A percentile compares a stretch with the other conserved stretches of the same genome.
Conservation (phyloP, 164 flowering plant genomes). For the Protea cynaroides region DNA sequence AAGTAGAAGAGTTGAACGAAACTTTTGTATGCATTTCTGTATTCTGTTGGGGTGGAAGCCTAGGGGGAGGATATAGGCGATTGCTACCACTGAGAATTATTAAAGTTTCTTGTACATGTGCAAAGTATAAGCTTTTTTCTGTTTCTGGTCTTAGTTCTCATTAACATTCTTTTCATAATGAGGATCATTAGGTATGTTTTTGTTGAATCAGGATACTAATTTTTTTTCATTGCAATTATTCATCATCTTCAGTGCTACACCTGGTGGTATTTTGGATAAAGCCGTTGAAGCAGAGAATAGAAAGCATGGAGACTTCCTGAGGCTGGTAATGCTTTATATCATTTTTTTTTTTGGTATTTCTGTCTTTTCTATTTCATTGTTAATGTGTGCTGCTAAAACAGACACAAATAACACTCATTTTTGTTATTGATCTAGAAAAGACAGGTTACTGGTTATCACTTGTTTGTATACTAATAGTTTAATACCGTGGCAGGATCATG, state of each 20-base stretch:
- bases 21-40: no score
- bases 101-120: no score
- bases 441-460: background rate
- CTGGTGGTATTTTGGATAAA: constrained; percentile 68
- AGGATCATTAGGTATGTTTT: no score
- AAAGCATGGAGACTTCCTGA: constrained; percentile 67
- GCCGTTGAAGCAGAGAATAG: constrained; percentile 79
- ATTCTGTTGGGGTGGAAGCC: no score
- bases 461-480: constrained; percentile 3
- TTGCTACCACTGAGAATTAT: no score
- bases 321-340: constrained; percentile 44
- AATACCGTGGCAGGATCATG: constrained; percentile 45
- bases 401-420: background rate
- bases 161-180: no score
- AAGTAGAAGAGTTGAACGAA: no score
- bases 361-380: background rate
- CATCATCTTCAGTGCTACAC: constrained; percentile 39
- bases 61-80: no score
- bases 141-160: no score
- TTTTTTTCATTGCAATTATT: background rate
- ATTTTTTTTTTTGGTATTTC: background rate
- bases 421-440: constrained; percentile 10
- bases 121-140: no score
- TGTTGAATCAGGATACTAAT: no score
- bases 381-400: background rate